Conservation (phyloP, 2,329 filamentous ascomycete species). For the Fusarium sp. region DNA sequence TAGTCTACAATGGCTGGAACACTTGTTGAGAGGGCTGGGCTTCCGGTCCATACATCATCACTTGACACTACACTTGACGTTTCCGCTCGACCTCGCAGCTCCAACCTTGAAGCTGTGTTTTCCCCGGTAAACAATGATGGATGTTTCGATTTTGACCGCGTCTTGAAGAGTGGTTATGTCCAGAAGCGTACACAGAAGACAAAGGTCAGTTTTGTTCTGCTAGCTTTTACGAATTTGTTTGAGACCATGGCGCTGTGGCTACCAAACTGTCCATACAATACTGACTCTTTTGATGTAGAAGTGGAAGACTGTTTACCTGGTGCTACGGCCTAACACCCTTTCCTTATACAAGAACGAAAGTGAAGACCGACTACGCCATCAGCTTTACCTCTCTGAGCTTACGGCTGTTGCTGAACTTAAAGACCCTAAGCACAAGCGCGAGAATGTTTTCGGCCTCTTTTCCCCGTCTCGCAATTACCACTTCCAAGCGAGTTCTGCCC, state of each 20-base stretch:
- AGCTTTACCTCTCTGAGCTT: constrained; percentile 88
- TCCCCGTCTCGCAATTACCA: constrained; percentile 92
- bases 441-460: constrained; percentile 92
- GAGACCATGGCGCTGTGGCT: background rate
- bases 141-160: constrained; percentile 94
- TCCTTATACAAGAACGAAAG: constrained; percentile 94
- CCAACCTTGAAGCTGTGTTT: constrained; percentile 70
- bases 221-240: background rate
- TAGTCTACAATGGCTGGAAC: constrained; percentile 42
- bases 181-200: constrained; percentile 93
- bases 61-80: constrained; percentile 30
- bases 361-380: constrained; percentile 88
- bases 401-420: constrained; percentile 91
- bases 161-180: constrained; percentile 89
- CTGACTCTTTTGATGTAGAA: constrained; percentile 63
- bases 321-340: constrained; percentile 88
- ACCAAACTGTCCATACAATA: constrained; percentile 1
- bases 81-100: constrained; percentile 43
- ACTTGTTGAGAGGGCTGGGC: constrained; percentile 39
- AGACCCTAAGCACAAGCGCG: constrained; percentile 86
- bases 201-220: constrained; percentile 69
- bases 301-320: constrained; percentile 91
- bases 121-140: constrained; percentile 95
- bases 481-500: constrained; percentile 78
- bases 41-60: constrained; percentile 24